Percentiles rank a stretch among this genome's conserved stretches.
phyloP scores from a whole-genome alignment of 2,329 filamentous ascomycete genomes.

The Colletotrichum plurivorum region DNA sequence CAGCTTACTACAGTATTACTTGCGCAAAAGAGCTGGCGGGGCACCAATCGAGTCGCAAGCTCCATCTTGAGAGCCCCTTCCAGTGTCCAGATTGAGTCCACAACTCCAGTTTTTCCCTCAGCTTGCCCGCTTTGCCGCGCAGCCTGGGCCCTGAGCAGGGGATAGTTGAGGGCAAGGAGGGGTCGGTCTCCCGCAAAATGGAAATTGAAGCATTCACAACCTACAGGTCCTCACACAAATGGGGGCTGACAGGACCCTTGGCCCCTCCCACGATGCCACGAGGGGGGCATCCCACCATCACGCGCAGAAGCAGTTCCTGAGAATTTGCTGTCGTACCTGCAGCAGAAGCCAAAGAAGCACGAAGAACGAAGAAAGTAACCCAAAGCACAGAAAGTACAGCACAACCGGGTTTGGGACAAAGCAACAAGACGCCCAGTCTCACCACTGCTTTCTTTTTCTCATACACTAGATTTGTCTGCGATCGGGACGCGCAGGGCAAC shows the following conservation, averaged over 20 bases:
- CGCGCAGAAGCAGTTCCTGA: not conserved
- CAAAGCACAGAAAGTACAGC: no score
- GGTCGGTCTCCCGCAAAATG: not conserved
- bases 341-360: not conserved
- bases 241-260: not conserved
- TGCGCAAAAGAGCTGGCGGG: not conserved
- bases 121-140: not conserved
- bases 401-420: no score
- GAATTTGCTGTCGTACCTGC: not conserved
- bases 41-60: slow-evolving; percentile 15
- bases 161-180: not conserved
- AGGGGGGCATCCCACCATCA: slow-evolving; percentile 19
- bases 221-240: not conserved
- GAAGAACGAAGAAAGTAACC: not conserved
- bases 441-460: slow-evolving; percentile 19
- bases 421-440: slow-evolving; percentile 7
- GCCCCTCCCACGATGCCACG: not conserved
- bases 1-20: not conserved
- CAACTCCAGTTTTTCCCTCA: slow-evolving; percentile 14
- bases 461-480: slow-evolving; percentile 12
- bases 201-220: not conserved
- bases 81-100: not conserved
- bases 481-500: slow-evolving; percentile 10
- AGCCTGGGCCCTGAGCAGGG: no score
- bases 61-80: not conserved